Percentiles rank a stretch among this genome's conserved stretches.
Evolutionary conservation across 1,139 yeast genomes (phyloP).

Genomic region (Debaryomyces psychrophilus): DNA sequence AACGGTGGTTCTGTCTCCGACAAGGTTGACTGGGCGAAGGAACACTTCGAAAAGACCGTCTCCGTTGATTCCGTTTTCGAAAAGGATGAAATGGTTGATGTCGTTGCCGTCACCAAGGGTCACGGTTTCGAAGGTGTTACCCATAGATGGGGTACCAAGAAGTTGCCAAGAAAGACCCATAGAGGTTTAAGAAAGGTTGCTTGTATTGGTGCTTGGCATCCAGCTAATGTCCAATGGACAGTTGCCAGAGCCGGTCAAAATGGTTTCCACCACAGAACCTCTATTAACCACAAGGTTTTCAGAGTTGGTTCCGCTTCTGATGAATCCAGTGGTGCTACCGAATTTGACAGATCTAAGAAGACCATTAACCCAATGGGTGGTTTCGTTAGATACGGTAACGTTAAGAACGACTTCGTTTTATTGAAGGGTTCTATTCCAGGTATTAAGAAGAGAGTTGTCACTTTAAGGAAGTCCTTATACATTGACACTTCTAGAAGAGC

Average conservation of each 20-base stretch:
- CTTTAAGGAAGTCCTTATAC: conserved; percentile 98
- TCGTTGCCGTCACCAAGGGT: conserved; percentile 99
- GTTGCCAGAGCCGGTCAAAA: conserved; percentile 99
- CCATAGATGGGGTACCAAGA: conserved; percentile 99
- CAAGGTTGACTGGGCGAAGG: conserved; percentile 98
- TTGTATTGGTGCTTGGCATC: conserved; percentile 99
- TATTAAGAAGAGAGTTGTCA: conserved; percentile 98
- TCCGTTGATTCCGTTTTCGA: conserved; percentile 94
- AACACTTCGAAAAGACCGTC: conserved; percentile 99
- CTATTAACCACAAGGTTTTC: conserved; percentile 99
- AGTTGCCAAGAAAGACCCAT: conserved; percentile 99
- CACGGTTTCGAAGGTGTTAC: conserved; percentile 99
- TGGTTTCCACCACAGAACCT: conserved; percentile 99
- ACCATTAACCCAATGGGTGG: conserved; percentile 99
- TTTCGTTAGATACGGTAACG: conserved; percentile 98
- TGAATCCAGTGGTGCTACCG: conserved; percentile 93
- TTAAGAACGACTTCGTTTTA: conserved; percentile 96
- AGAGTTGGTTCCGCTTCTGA: conserved; percentile 97
- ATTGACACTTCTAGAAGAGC: conserved; percentile 98
- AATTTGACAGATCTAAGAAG: conserved; percentile 99
- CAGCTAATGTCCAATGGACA: conserved; percentile 99
- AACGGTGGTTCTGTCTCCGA: conserved; percentile 99
- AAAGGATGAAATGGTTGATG: conserved; percentile 98
- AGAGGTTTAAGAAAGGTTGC: conserved; percentile 99
- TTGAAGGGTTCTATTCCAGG: conserved; percentile 99